Base-by-base conservation (phyloP, 208 protist genomes). In the Trypanosoma mega region DNA sequence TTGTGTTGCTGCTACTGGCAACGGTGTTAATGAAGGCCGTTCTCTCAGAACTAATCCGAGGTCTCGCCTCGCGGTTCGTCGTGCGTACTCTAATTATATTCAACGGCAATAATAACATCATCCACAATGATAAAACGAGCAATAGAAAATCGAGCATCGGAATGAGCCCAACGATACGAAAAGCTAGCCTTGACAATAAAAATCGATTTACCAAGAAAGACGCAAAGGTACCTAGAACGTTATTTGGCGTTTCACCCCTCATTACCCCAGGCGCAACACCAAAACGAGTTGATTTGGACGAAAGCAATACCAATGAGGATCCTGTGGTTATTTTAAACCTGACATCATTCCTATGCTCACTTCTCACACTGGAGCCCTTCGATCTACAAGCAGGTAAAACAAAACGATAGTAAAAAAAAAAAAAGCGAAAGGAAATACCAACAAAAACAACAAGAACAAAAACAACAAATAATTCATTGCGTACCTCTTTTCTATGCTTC, bases 371-470 rank as follows among this genome's bases (percentile, higher is more conserved):
- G 9, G 71, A 77, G 16, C 71, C 64, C 3, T 77, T 77, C 44
- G 71, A 77, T 57, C 41, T 77, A 8, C 71, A 77, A 31, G 65
- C 65, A 5, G 71, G 71, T 1, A 77, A 77, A 34, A 2, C 16
- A 39, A 70, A 66, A 48, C 20, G 39, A 6, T 71, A 57, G 23
- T 36, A 39, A 16, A 16, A 39, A 16, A 16, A 39, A 16, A 16
- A 39, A 16, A 16, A 39, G 6, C 12, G 12, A 16, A 16, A 39
- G 6, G 34, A n/a, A n/a, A n/a, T n/a, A n/a, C n/a, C n/a, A n/a
- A n/a, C n/a, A n/a, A n/a, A n/a, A n/a, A n/a, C n/a, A n/a, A n/a
- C n/a, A n/a, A n/a, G n/a, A n/a, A n/a, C n/a, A n/a, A n/a, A n/a
- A n/a, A n/a, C n/a, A n/a, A n/a, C n/a, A n/a, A n/a, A n/a, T n/a